phyloP scores from a whole-genome alignment of 1,284 basidiomycete species.

The Pholiota adiposa region DNA sequence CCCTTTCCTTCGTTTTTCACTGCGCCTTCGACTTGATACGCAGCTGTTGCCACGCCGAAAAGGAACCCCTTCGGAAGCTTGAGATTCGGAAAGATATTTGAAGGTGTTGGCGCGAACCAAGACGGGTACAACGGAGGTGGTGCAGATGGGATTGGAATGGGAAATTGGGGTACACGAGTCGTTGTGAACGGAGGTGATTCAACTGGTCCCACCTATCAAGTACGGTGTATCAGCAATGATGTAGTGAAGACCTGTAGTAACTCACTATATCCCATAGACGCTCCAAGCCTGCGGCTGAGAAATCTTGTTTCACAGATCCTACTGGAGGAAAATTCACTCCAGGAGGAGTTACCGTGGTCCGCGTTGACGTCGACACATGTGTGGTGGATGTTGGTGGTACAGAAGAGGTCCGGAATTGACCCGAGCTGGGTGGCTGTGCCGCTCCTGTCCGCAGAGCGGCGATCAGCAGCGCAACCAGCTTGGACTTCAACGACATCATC shows the following conservation, averaged over 20 bases:
- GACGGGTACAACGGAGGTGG: slow-evolving; percentile 49
- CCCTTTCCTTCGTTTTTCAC: slow-evolving; percentile 52
- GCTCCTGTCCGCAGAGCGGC: not conserved
- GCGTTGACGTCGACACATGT: slow-evolving; percentile 2
- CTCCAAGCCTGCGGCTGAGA: slow-evolving; percentile 40
- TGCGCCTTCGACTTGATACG: slow-evolving; percentile 55
- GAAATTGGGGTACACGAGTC: slow-evolving; percentile 40
- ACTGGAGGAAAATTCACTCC: slow-evolving; percentile 36
- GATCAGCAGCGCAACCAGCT: not conserved
- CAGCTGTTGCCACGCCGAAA: slow-evolving; percentile 52
- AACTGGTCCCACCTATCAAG: slow-evolving; percentile 45
- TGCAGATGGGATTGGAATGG: slow-evolving; percentile 44
- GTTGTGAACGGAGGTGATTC: slow-evolving; percentile 50
- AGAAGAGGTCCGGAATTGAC: not conserved
- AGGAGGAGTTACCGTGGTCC: not conserved
- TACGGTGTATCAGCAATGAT: not conserved
- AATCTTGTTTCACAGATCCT: slow-evolving; percentile 44
- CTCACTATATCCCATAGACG: slow-evolving; percentile 47
- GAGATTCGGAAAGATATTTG: slow-evolving; percentile 42
- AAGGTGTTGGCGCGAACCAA: slow-evolving; percentile 46
- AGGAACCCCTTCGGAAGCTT: slow-evolving; percentile 47
- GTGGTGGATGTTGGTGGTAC: not conserved
- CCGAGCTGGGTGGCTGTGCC: not conserved
- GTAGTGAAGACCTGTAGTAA: not conserved
- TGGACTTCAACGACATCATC: too few relatives aligned